Evolutionary conservation across 176 grass and related monocot species (phyloP).

Genomic region (Triticum turgidum): DNA sequence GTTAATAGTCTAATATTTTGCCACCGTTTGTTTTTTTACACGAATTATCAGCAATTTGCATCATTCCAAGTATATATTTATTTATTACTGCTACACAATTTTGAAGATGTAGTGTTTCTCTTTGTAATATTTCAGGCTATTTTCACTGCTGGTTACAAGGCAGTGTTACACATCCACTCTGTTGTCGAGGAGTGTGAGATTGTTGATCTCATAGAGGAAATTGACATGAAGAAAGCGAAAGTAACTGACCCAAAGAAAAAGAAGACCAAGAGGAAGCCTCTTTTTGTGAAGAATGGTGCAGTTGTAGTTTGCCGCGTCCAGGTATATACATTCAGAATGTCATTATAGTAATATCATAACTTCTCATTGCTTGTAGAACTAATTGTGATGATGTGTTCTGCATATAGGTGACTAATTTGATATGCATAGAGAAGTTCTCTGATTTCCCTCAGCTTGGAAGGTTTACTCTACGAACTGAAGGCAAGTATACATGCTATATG

Average conservation of each 20-base stretch:
- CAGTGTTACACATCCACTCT: slow-evolving; percentile 92
- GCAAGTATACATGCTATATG: slow-evolving; percentile 30
- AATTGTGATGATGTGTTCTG: slow-evolving; percentile 19
- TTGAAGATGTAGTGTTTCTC: not conserved
- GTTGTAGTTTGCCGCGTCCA: slow-evolving; percentile 89
- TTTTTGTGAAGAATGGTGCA: slow-evolving; percentile 98
- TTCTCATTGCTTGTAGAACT: slow-evolving; percentile 5
- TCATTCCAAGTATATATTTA: not conserved
- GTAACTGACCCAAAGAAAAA: slow-evolving; percentile 76
- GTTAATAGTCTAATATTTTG: not conserved
- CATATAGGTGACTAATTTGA: slow-evolving; percentile 77
- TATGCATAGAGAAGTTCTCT: slow-evolving; percentile 91
- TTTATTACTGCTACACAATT: not conserved
- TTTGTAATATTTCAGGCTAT: slow-evolving; percentile 60
- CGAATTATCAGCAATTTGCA: not conserved
- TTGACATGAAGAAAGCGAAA: slow-evolving; percentile 82
- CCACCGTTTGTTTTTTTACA: not conserved
- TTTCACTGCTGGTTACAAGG: slow-evolving; percentile 95
- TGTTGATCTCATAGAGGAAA: slow-evolving; percentile 96
- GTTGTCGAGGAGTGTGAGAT: slow-evolving; percentile 97
- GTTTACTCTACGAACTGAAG: slow-evolving; percentile 94
- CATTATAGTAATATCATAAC: not conserved
- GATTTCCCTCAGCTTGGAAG: slow-evolving; percentile 92
- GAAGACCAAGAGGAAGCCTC: slow-evolving; percentile 79
- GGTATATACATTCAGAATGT: slow-evolving; percentile 38